These are phyloP conservation scores for Henckelia pumila DNA, from an alignment of 257 asterid genomes.

Conservation along the genomic window DNA sequence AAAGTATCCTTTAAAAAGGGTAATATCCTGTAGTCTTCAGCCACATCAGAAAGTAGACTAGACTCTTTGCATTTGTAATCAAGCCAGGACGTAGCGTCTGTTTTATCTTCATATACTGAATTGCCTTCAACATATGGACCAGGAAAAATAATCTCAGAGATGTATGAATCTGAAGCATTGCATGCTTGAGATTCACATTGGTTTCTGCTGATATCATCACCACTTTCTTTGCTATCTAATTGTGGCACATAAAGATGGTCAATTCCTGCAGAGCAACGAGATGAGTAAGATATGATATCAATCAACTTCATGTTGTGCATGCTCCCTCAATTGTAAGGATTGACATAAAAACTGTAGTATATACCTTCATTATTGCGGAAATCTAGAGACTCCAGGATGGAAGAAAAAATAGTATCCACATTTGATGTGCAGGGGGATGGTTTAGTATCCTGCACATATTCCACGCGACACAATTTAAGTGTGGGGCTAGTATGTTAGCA, in stretches of 20 bases:
- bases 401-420: slow-evolving; percentile 79
- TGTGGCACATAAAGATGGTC: slow-evolving; percentile 62
- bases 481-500: slow-evolving; percentile 12
- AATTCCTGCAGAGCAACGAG: slow-evolving; percentile 45
- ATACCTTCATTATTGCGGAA: slow-evolving; percentile 54
- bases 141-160: slow-evolving; percentile 77
- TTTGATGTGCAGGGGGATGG: slow-evolving; percentile 49
- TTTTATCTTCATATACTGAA: slow-evolving; percentile 42
- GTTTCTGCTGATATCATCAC: slow-evolving; percentile 57
- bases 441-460: slow-evolving; percentile 48
- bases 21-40: slow-evolving; percentile 60
- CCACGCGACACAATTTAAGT: slow-evolving; percentile 20
- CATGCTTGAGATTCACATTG: slow-evolving; percentile 57
- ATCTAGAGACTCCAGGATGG: slow-evolving; percentile 60
- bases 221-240: slow-evolving; percentile 76
- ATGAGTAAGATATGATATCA: slow-evolving; percentile 9
- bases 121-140: slow-evolving; percentile 48
- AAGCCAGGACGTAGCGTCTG: slow-evolving; percentile 44
- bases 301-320: slow-evolving; percentile 2
- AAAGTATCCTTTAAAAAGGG: slow-evolving; percentile 62
- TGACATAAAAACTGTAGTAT: slow-evolving; percentile 7
- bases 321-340: slow-evolving; percentile 7
- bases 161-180: slow-evolving; percentile 63
- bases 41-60: slow-evolving; percentile 47
- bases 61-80: slow-evolving; percentile 70